A percentile compares a stretch with the other conserved stretches of the same genome.
Conservation (phyloP, 2,329 filamentous ascomycete genomes). For the Massarina eburnea region DNA sequence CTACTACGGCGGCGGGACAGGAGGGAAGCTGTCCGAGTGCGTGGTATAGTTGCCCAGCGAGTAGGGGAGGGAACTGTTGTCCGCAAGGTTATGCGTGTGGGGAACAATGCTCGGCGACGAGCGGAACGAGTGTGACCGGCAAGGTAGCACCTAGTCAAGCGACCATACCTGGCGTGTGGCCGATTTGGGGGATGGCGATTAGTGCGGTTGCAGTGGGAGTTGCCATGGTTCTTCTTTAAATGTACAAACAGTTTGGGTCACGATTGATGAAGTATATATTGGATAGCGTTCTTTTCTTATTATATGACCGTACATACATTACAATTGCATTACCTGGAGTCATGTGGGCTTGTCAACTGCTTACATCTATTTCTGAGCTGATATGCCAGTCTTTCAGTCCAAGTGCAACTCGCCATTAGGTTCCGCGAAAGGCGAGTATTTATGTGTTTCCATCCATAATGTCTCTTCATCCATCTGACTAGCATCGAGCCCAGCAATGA, state of each 20-base stretch:
- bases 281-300: not conserved
- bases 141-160: slow-evolving; percentile 46
- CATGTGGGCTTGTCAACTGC: too few relatives aligned
- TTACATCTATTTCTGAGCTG: too few relatives aligned
- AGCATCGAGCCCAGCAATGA: slow-evolving; percentile 53
- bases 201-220: slow-evolving; percentile 25
- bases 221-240: slow-evolving; percentile 2
- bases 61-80: slow-evolving; percentile 79
- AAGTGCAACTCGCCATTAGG: slow-evolving; percentile 29
- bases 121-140: slow-evolving; percentile 26
- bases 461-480: slow-evolving; percentile 54
- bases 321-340: too few relatives aligned
- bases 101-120: slow-evolving; percentile 40
- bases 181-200: slow-evolving; percentile 33
- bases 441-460: slow-evolving; percentile 38
- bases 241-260: not conserved
- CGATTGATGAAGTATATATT: not conserved
- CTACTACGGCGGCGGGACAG: slow-evolving; percentile 38
- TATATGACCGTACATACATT: too few relatives aligned
- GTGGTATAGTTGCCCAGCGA: slow-evolving; percentile 72
- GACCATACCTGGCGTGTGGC: slow-evolving; percentile 25
- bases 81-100: slow-evolving; percentile 56
- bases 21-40: slow-evolving; percentile 67
- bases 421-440: slow-evolving; percentile 40
- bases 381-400: slow-evolving; percentile 13